These are phyloP conservation scores for Russula virescens DNA, from an alignment of 768 basidiomycete genomes.

Conservation along the genomic window DNA sequence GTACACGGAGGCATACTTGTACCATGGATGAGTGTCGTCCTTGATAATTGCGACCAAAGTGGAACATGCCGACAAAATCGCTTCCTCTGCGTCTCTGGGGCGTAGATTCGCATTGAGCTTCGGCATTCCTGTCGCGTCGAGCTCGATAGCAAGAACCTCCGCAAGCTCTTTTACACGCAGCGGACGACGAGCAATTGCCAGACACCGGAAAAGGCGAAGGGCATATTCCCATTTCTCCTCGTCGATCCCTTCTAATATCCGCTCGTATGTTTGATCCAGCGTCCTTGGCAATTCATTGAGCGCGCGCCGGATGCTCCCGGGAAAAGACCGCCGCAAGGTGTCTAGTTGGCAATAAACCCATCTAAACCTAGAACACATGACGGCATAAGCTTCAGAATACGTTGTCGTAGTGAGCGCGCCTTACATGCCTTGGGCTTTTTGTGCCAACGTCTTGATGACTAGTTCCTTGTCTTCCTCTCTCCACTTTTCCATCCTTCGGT, in stretches of 20 bases:
- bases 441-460: not conserved
- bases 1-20: no score
- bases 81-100: not conserved
- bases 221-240: slow-evolving; percentile 4
- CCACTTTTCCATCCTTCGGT: not conserved
- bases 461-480: not conserved
- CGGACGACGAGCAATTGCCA: not conserved
- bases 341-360: slow-evolving; percentile 1
- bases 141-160: not conserved
- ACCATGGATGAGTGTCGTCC: no score
- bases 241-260: not conserved
- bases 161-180: not conserved
- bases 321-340: not conserved
- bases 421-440: not conserved
- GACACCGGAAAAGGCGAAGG: not conserved
- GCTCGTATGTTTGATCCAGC: not conserved
- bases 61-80: not conserved
- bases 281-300: not conserved
- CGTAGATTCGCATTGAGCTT: slow-evolving; percentile 1
- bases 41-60: not conserved
- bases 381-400: not conserved
- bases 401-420: not conserved
- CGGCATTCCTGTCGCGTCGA: not conserved
- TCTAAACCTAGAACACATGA: not conserved
- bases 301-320: not conserved